Evolutionary conservation across 352 stramenopile genomes (phyloP).

Genomic region (Globisporangium perplexum): DNA sequence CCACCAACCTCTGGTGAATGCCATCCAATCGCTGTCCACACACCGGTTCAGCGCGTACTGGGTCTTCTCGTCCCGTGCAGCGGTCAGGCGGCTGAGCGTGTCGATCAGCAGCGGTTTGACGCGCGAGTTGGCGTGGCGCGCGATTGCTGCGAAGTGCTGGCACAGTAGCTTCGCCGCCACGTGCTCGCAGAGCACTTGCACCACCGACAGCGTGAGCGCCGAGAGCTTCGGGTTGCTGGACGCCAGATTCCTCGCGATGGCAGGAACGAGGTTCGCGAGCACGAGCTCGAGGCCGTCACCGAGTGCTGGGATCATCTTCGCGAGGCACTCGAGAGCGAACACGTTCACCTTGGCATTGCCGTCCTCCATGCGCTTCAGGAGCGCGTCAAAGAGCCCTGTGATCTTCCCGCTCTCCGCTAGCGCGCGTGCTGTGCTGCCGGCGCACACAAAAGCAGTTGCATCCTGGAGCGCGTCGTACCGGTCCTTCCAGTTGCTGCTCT

Average conservation of each 20-base stretch:
- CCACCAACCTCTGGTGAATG: background rate
- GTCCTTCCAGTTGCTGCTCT: conserved; percentile 79
- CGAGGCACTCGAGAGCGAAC: conserved; percentile 51
- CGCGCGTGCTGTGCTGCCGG: conserved; percentile 5
- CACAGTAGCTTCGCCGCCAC: conserved; percentile 48
- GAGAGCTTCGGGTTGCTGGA: conserved; percentile 50
- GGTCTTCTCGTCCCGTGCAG: conserved; percentile 37
- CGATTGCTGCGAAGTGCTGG: conserved; percentile 45
- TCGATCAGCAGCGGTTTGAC: conserved; percentile 55
- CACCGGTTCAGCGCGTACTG: conserved; percentile 47
- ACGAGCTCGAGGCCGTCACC: conserved; percentile 54
- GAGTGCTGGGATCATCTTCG: conserved; percentile 39
- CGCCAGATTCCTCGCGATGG: conserved; percentile 47
- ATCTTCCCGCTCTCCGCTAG: conserved; percentile 43
- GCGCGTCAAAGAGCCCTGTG: conserved; percentile 52
- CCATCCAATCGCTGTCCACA: background rate
- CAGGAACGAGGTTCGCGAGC: conserved; percentile 45
- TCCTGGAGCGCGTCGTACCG: conserved; percentile 57
- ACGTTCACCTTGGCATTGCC: conserved; percentile 71
- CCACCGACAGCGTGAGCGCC: conserved; percentile 25
- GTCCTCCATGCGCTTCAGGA: conserved; percentile 70
- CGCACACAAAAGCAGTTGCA: conserved; percentile 27
- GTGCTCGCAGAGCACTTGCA: conserved; percentile 39
- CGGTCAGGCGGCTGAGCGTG: conserved; percentile 34
- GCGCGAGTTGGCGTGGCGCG: conserved; percentile 44